Percentiles rank a stretch among this genome's conserved stretches.
phyloP scores from a whole-genome alignment of 2,329 filamentous ascomycete species.

The Kalaharituber pfeilii region DNA sequence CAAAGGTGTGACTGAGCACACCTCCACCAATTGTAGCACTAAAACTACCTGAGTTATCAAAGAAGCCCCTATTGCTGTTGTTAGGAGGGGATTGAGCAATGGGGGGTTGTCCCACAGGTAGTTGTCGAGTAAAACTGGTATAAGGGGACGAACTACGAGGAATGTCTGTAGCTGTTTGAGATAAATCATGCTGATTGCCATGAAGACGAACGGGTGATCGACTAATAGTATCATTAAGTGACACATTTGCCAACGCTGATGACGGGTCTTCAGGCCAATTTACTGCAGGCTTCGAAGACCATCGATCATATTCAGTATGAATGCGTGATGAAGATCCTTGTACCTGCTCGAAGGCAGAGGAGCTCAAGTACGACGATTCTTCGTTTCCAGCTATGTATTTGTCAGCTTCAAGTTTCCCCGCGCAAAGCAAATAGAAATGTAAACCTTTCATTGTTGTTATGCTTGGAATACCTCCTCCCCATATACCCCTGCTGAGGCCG shows the following conservation, averaged over 20 bases:
- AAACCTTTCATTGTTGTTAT: background rate
- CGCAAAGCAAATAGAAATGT: no score
- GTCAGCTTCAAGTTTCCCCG: no score
- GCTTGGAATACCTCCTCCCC: constrained; percentile 4
- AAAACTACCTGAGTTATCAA: constrained; percentile 15
- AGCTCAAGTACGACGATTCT: background rate
- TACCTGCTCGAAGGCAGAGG: no score
- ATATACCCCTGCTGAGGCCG: constrained; percentile 19
- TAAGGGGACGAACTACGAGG: constrained; percentile 18
- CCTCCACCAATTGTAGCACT: background rate
- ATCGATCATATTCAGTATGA: background rate
- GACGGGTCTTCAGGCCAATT: constrained; percentile 22
- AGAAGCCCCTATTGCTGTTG: constrained; percentile 11
- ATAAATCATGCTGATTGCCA: constrained; percentile 11
- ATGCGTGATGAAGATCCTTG: no score
- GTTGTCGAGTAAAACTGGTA: constrained; percentile 12
- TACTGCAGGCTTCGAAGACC: constrained; percentile 5
- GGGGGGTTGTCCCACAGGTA: constrained; percentile 15
- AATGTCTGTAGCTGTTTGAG: constrained; percentile 14
- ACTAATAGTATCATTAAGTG: constrained; percentile 16
- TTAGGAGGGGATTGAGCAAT: constrained; percentile 16
- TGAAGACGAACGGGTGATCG: constrained; percentile 21
- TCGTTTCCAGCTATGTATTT: background rate
- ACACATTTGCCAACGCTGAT: constrained; percentile 17
- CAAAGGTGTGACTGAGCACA: background rate